phyloP scores from a whole-genome alignment of 2,329 filamentous ascomycete species.

The Calonectria crousiana region DNA sequence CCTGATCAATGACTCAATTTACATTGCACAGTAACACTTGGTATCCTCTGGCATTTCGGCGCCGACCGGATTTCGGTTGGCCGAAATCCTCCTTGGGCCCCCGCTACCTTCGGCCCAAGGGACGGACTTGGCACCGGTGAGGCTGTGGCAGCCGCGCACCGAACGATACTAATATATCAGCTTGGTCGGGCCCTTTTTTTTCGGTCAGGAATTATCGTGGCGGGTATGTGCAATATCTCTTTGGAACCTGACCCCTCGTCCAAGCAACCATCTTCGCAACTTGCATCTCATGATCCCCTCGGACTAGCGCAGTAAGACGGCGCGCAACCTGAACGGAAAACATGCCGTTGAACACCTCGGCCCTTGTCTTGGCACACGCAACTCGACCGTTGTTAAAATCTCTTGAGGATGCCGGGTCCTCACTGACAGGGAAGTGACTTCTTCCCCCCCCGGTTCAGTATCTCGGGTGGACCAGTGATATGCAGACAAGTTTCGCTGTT shows the following conservation, averaged over 20 bases:
- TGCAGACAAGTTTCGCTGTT: slow-evolving; percentile 24
- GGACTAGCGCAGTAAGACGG: slow-evolving; percentile 24
- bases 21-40: not conserved
- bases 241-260: not conserved
- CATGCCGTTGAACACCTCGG: not conserved
- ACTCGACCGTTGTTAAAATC: not conserved
- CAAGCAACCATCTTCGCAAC: not conserved
- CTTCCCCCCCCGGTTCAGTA: slow-evolving; percentile 8
- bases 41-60: slow-evolving; percentile 1
- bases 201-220: not conserved
- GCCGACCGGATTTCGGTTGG: slow-evolving; percentile 8
- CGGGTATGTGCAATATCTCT: not conserved
- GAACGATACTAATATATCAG: slow-evolving; percentile 4
- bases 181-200: not conserved
- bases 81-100: not conserved
- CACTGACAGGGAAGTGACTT: slow-evolving; percentile 20
- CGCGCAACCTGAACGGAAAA: slow-evolving; percentile 7
- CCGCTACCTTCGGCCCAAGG: slow-evolving; percentile 1
- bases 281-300: slow-evolving; percentile 9
- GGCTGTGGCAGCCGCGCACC: slow-evolving; percentile 13
- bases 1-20: slow-evolving; percentile 2
- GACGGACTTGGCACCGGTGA: slow-evolving; percentile 10
- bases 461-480: slow-evolving; percentile 24
- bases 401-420: not conserved
- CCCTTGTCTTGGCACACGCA: slow-evolving; percentile 22